Conservation (phyloP, 345 rosid species). For the Murraya koenigii region DNA sequence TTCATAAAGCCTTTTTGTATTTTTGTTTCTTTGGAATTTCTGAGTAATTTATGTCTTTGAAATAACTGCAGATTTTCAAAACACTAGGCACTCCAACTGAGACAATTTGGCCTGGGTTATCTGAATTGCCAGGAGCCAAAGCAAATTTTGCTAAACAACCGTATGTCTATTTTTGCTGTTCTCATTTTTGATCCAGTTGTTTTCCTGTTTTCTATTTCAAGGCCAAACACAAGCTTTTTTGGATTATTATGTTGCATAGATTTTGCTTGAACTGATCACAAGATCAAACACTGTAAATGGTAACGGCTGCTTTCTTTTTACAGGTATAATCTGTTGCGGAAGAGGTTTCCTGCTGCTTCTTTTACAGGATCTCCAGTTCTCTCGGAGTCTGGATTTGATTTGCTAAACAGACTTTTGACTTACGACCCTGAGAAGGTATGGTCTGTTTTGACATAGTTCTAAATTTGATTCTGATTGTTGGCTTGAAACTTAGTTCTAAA, state of each 20-base stretch:
- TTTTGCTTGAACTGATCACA: conserved; percentile 13
- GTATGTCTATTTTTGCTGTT: conserved; percentile 20
- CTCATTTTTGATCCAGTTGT: conserved; percentile 8
- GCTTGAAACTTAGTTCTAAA: not conserved
- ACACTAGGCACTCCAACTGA: conserved; percentile 82
- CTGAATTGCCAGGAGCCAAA: conserved; percentile 61
- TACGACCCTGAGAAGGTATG: conserved; percentile 74
- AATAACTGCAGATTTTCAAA: conserved; percentile 53
- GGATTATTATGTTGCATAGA: not conserved
- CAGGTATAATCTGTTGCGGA: conserved; percentile 74
- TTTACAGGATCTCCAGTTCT: conserved; percentile 72
- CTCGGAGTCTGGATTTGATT: conserved; percentile 80
- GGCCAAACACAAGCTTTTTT: not conserved
- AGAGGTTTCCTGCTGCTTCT: conserved; percentile 74
- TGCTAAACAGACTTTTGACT: conserved; percentile 60
- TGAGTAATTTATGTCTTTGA: not conserved
- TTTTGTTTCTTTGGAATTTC: conserved; percentile 3
- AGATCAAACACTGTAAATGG: not conserved
- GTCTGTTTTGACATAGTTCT: not conserved
- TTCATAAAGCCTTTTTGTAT: no score
- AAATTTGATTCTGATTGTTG: not conserved
- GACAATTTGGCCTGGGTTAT: conserved; percentile 66
- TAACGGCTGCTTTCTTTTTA: conserved; percentile 10
- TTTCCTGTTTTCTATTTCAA: not conserved
- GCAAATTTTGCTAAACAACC: conserved; percentile 61